phyloP scores from a whole-genome alignment of 768 basidiomycete genomes.

The Auricularia heimuer region DNA sequence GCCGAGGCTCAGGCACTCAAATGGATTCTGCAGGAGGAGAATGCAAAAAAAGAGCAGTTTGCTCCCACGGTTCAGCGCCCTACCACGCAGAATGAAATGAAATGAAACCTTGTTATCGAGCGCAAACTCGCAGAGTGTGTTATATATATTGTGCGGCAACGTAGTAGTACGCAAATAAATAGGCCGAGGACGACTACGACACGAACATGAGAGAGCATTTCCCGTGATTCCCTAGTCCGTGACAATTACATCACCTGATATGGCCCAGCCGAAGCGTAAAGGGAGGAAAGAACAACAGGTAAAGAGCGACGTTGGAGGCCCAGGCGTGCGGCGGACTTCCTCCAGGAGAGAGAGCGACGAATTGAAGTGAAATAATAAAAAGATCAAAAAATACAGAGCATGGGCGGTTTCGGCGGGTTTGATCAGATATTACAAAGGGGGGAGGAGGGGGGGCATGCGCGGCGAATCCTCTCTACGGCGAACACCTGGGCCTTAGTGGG shows the following conservation, averaged over 20 bases:
- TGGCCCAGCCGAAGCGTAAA: background rate
- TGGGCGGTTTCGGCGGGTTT: background rate
- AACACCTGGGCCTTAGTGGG: constrained; percentile 18
- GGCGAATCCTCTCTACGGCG: constrained; percentile 11
- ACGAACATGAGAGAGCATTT: background rate
- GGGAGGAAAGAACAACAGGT: background rate
- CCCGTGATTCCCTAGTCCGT: background rate
- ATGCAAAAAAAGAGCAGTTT: no score
- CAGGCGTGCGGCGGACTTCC: background rate
- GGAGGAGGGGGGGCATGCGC: background rate
- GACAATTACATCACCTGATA: constrained; percentile 1
- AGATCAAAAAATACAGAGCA: background rate
- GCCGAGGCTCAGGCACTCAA: background rate
- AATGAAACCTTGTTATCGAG: no score
- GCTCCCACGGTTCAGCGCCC: no score
- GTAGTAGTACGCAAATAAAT: background rate
- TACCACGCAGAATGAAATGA: no score
- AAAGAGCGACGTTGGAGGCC: constrained; percentile 1
- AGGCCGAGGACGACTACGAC: background rate
- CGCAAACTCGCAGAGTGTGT: background rate
- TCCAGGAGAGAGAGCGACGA: background rate
- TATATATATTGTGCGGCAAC: background rate
- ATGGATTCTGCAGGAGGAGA: background rate
- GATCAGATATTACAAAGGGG: background rate
- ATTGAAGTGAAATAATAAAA: background rate